phyloP scores from a whole-genome alignment of 2,329 filamentous ascomycete genomes.

The Ilyonectria sp. region DNA sequence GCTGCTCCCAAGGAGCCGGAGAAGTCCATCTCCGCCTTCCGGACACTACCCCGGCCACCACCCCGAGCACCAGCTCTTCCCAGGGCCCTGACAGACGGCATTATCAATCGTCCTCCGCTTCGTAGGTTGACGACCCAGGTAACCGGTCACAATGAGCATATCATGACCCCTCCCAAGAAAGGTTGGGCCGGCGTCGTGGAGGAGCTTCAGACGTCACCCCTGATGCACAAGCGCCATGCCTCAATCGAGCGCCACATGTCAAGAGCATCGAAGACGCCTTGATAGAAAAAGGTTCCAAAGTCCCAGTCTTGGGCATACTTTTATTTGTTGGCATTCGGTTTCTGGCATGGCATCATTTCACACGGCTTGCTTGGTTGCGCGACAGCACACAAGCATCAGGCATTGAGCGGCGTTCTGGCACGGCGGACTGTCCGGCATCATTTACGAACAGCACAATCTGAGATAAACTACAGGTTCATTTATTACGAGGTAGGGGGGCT shows the following conservation, averaged over 20 bases:
- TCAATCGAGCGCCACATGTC: slow-evolving; percentile 73
- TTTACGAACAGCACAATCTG: slow-evolving; percentile 38
- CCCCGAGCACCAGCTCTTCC: slow-evolving; percentile 54
- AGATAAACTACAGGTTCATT: slow-evolving; percentile 30
- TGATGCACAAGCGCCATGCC: slow-evolving; percentile 74
- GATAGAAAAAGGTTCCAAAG: slow-evolving; percentile 23
- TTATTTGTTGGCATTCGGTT: slow-evolving; percentile 38
- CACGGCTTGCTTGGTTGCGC: slow-evolving; percentile 37
- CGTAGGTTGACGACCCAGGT: slow-evolving; percentile 69
- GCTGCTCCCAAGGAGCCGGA: slow-evolving; percentile 54
- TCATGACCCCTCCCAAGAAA: slow-evolving; percentile 63
- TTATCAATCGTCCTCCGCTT: slow-evolving; percentile 63
- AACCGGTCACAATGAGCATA: slow-evolving; percentile 66
- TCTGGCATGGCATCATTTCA: slow-evolving; percentile 36
- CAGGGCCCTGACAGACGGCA: slow-evolving; percentile 60
- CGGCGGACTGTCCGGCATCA: slow-evolving; percentile 35
- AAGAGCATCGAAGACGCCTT: slow-evolving; percentile 51
- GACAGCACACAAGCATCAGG: slow-evolving; percentile 34
- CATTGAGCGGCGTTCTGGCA: slow-evolving; percentile 43
- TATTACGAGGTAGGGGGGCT: slow-evolving; percentile 27
- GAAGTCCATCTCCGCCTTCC: slow-evolving; percentile 49
- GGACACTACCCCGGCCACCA: slow-evolving; percentile 41
- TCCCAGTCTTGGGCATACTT: slow-evolving; percentile 32
- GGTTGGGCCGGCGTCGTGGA: slow-evolving; percentile 76
- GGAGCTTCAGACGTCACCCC: slow-evolving; percentile 73